phyloP scores from a whole-genome alignment of 805 yeast species.

The Saturnispora silvae region DNA sequence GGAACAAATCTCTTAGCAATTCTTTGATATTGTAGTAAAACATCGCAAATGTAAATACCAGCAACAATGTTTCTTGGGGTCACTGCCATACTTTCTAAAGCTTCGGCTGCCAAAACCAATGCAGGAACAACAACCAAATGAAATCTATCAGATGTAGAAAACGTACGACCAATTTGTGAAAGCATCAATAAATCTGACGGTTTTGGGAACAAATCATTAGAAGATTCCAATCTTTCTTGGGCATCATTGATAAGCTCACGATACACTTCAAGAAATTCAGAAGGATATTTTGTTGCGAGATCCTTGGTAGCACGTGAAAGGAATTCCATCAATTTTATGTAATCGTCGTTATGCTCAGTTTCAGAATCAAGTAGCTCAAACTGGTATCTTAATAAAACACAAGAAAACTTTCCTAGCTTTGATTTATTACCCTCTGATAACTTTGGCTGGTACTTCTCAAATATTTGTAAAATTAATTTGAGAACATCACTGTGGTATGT shows the following conservation, averaged over 20 bases:
- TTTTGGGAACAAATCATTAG: constrained; percentile 23
- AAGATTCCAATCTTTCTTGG: constrained; percentile 38
- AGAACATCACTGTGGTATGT: constrained; percentile 34
- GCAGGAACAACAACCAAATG: constrained; percentile 87
- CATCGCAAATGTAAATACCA: constrained; percentile 58
- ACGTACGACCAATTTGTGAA: constrained; percentile 61
- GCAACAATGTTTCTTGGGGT: constrained; percentile 30
- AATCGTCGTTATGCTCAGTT: constrained; percentile 19
- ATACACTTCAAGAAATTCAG: constrained; percentile 48
- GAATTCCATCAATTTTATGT: constrained; percentile 25
- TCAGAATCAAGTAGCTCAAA: constrained; percentile 35
- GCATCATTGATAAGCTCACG: constrained; percentile 46
- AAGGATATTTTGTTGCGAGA: constrained; percentile 56
- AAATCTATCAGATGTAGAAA: constrained; percentile 92
- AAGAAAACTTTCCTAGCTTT: constrained; percentile 51
- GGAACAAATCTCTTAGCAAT: constrained; percentile 75
- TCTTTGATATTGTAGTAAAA: constrained; percentile 63
- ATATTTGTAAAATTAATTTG: constrained; percentile 40
- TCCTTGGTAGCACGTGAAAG: constrained; percentile 39
- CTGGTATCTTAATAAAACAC: constrained; percentile 53
- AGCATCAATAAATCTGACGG: constrained; percentile 57
- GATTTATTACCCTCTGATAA: constrained; percentile 76
- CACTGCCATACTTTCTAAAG: constrained; percentile 38
- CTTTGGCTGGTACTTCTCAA: constrained; percentile 60
- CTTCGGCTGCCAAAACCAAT: constrained; percentile 59